Evolutionary conservation across 352 stramenopile genomes (phyloP).

Genomic region (Phytophthora agathidicida): DNA sequence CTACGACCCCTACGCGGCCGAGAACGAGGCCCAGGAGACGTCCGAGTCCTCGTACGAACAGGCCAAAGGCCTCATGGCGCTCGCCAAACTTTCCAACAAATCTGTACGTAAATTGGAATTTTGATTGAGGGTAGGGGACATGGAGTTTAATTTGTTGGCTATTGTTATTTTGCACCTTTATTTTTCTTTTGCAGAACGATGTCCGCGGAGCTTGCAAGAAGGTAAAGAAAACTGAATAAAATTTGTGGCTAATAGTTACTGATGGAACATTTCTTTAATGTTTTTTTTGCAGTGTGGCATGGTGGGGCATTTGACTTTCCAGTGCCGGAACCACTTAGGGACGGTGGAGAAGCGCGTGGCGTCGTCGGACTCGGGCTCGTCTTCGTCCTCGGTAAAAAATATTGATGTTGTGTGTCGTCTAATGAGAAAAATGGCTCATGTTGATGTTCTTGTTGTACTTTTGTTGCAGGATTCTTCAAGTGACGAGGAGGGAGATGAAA

Average conservation of each 20-base stretch:
- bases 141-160: slow-evolving; percentile 4
- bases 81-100: slow-evolving; percentile 95
- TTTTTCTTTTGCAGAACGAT: slow-evolving; percentile 65
- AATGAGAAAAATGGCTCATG: slow-evolving; percentile 10
- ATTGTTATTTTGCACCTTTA: background rate
- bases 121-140: background rate
- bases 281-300: slow-evolving; percentile 71
- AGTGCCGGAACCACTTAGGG: slow-evolving; percentile 86
- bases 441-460: slow-evolving; percentile 3
- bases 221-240: slow-evolving; percentile 19
- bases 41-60: slow-evolving; percentile 87
- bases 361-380: slow-evolving; percentile 34
- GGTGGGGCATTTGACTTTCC: slow-evolving; percentile 92
- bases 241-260: background rate
- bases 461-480: slow-evolving; percentile 45
- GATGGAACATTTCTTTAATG: slow-evolving; percentile 3
- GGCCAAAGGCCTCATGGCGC: slow-evolving; percentile 92
- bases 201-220: slow-evolving; percentile 87
- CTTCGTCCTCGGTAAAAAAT: slow-evolving; percentile 43
- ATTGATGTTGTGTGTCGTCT: slow-evolving; percentile 8
- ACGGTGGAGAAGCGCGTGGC: slow-evolving; percentile 44
- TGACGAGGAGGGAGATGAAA: slow-evolving; percentile 52
- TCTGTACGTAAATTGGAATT: slow-evolving; percentile 58
- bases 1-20: slow-evolving; percentile 94
- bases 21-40: slow-evolving; percentile 63